phyloP scores from a whole-genome alignment of 768 basidiomycete species.

The Cystobasidium tubakii region DNA sequence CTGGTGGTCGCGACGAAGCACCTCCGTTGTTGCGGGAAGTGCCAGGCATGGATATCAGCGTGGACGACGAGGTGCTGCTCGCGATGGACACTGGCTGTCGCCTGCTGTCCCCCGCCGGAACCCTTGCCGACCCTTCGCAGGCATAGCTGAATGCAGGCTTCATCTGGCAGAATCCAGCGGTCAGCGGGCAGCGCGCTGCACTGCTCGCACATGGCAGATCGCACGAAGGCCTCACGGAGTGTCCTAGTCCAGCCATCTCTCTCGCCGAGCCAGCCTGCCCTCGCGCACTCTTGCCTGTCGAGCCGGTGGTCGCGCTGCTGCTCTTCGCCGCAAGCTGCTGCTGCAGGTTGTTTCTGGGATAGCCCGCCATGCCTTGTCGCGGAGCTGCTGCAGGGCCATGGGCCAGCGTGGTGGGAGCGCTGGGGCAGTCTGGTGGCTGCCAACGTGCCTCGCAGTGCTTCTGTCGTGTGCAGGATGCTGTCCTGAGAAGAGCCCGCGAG shows the following conservation, averaged over 20 bases:
- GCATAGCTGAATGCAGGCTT: constrained; percentile 4
- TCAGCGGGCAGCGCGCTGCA: too few relatives aligned
- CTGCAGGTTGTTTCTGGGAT: constrained; percentile 11
- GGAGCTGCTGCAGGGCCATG: neutral
- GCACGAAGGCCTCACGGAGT: neutral
- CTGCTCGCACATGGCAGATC: neutral
- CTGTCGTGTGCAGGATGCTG: too few relatives aligned
- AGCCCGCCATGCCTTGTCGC: neutral
- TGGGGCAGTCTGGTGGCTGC: too few relatives aligned
- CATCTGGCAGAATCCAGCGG: neutral
- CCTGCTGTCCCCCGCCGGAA: neutral
- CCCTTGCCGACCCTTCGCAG: neutral
- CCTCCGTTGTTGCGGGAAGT: neutral
- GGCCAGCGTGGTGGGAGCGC: neutral
- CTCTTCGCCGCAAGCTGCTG: constrained; percentile 15
- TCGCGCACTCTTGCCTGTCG: constrained; percentile 1
- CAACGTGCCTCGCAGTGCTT: too few relatives aligned
- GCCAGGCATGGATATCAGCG: neutral
- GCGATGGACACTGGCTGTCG: neutral
- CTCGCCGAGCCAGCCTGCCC: neutral
- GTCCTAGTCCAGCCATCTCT: neutral
- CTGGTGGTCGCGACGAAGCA: neutral
- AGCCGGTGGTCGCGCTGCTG: neutral
- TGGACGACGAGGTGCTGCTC: neutral
- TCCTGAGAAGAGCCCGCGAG: too few relatives aligned